These are phyloP conservation scores for Wallacemonas rigidus DNA, from an alignment of 208 protist genomes.

Conservation along the genomic window DNA sequence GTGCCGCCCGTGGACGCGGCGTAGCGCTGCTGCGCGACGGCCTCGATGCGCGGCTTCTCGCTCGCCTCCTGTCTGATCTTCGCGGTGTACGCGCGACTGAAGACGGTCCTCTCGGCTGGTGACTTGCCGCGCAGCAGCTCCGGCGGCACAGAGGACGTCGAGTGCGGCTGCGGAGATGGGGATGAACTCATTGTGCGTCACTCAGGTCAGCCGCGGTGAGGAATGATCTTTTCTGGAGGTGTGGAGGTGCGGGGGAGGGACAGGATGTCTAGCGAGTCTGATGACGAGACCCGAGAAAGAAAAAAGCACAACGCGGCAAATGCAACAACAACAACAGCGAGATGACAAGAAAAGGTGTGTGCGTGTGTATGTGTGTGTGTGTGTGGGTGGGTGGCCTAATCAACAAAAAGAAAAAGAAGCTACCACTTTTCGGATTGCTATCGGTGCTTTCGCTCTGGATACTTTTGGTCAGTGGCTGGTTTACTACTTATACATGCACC, in stretches of 20 bases:
- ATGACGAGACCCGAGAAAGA: too few species aligned
- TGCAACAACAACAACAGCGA: too few species aligned
- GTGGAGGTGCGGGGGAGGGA: too few species aligned
- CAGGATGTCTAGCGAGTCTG: too few species aligned
- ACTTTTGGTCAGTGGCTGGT: not conserved
- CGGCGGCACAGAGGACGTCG: conserved; percentile 32
- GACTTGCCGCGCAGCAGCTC: conserved; percentile 55
- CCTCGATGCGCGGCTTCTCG: conserved; percentile 58
- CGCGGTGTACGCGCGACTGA: conserved; percentile 55
- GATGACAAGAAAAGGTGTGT: not conserved
- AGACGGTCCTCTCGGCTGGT: conserved; percentile 29
- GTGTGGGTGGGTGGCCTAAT: not conserved
- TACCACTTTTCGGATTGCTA: too few species aligned
- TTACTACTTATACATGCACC: conserved; percentile 10
- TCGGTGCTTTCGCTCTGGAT: too few species aligned
- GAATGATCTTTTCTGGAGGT: too few species aligned
- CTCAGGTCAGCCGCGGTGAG: not conserved
- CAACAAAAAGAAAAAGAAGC: conserved; percentile 12
- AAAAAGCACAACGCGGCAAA: too few species aligned
- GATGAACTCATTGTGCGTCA: not conserved
- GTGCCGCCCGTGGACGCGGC: conserved; percentile 16
- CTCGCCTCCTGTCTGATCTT: conserved; percentile 75
- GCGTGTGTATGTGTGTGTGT: not conserved
- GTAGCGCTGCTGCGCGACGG: conserved; percentile 53
- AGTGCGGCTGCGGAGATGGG: not conserved